Evolutionary conservation across 2,329 filamentous ascomycete species (phyloP), one percentile per base, ranked within the genome.

Genomic region (Thermochaetoides dissita): DNA sequence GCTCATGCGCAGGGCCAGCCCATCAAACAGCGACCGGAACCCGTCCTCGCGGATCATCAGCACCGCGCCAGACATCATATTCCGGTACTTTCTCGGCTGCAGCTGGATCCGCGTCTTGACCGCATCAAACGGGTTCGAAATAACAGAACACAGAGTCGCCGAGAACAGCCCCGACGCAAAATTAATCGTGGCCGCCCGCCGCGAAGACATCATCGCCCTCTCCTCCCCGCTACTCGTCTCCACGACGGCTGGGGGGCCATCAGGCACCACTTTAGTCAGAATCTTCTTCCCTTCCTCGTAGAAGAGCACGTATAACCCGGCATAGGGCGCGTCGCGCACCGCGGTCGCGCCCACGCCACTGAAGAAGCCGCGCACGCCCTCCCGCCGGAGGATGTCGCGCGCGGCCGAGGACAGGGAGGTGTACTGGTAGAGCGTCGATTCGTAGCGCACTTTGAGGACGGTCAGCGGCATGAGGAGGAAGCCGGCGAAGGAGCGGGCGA

Each of bases 121-220:
- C 1, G 87, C 87, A 62, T 98, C 91, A 55, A 96, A 96, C 0
- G 91, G 91, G 59, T 98, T 98, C 7, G 91, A 95, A 33, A 96
- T 71, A 4, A 81, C 80, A 1, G 88, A 95, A 42, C 87, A 93
- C 30, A 84, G 65, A 1, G 80, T 81, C 1, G 86, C 89, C 3
- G 89, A 87, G 4, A 88, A 56, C 3, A 85, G 77, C 9, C 84
- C 89, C 0, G 85, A 89, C 10, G 74, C 66, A 55, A 95, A 95
- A 60, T 98, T 94, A 53, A 95, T 83, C 1, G 74, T 74, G 0
- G 77, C 75, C 0, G 74, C 76, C 34, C 67, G 55, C 1, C 60
- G 64, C 12, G 56, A 49, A n/a, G 50, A 54, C 62, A 65, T 63
- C 30, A 35, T 43, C 37, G 10, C 42, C 9, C 10, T 28, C 4